Evolutionary conservation across 768 basidiomycete genomes (phyloP), one percentile per base, ranked within the genome.

Genomic region (Obba rivulosa): DNA sequence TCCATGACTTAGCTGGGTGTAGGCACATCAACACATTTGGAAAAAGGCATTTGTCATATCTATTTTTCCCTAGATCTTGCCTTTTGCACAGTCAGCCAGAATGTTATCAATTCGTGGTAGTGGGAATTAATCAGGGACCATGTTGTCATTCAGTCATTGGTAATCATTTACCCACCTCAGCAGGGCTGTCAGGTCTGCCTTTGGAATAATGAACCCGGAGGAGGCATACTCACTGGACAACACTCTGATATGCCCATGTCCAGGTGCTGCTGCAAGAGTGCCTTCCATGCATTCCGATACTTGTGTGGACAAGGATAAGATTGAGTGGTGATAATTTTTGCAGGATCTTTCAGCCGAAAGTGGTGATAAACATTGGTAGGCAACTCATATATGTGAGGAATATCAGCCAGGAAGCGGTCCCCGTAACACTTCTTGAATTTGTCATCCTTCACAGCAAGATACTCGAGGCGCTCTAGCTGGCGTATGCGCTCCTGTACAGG

Each of bases 241-340:
- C 2, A 37, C 8, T 1, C 73, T 62, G 46, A 75, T 75, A 0
- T 74, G 59, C 70, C 1, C 71, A 53, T 3, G 74, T 58, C 70
- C 72, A 76, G 35, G 72, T 67, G 47, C 73, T 50, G 48, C 21
- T 53, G 28, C 4, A 40, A 18, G 17, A 45, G 43, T 3, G 8
- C 31, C 18, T 22, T 21, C 41, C 48, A 49, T 2, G 34, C 41
- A 18, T 49, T 41, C 3, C 34, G 3, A 28, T 48, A 48, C 28
- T 48, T 48, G 18, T 35, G 39, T 18, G 47, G 34, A 21, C 23
- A 50, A 34, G 20, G 17, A 34, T 43, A 43, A 8, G n/a, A 10
- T 1, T n/a, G 47, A n/a, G 34, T 13, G 10, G 22, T 16, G 17
- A 41, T 24, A n/a, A 10, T 13, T 11, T 25, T 20, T 22, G 45